These are phyloP conservation scores for Pythium brachiatum DNA, from an alignment of 352 stramenopile genomes.

Conservation along the genomic window DNA sequence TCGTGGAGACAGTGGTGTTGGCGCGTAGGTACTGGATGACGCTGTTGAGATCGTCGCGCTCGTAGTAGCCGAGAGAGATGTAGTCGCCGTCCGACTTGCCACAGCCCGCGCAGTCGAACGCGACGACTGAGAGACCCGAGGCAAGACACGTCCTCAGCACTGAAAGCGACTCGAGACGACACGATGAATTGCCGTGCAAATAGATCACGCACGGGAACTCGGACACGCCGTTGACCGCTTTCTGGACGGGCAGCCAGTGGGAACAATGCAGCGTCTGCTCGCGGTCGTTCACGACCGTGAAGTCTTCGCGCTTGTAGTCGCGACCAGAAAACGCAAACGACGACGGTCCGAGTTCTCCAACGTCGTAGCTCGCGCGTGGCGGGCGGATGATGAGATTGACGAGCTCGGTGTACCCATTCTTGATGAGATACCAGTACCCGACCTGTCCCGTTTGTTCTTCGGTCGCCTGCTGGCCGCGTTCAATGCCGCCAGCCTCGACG, in stretches of 20 bases:
- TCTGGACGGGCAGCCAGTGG: slow-evolving; percentile 88
- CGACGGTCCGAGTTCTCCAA: slow-evolving; percentile 88
- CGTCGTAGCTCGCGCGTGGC: slow-evolving; percentile 90
- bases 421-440: slow-evolving; percentile 85
- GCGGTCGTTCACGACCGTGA: slow-evolving; percentile 78
- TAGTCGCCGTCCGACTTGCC: slow-evolving; percentile 96
- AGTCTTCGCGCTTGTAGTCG: slow-evolving; percentile 91
- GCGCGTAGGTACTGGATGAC: slow-evolving; percentile 94
- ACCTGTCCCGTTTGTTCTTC: slow-evolving; percentile 78
- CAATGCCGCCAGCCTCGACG: slow-evolving; percentile 62
- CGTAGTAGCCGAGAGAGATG: slow-evolving; percentile 97
- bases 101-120: slow-evolving; percentile 97
- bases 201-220: slow-evolving; percentile 95
- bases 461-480: slow-evolving; percentile 62
- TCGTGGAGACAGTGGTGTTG: slow-evolving; percentile 89
- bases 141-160: slow-evolving; percentile 87
- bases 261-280: slow-evolving; percentile 91
- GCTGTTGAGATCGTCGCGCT: slow-evolving; percentile 85
- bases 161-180: slow-evolving; percentile 93
- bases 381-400: slow-evolving; percentile 98
- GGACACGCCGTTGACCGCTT: slow-evolving; percentile 25
- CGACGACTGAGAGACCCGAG: slow-evolving; percentile 93
- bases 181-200: slow-evolving; percentile 97
- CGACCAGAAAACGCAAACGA: slow-evolving; percentile 89
- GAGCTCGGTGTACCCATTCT: slow-evolving; percentile 93